Base-by-base conservation (phyloP, 139 green algal species). In the Haematococcus sp. region DNA sequence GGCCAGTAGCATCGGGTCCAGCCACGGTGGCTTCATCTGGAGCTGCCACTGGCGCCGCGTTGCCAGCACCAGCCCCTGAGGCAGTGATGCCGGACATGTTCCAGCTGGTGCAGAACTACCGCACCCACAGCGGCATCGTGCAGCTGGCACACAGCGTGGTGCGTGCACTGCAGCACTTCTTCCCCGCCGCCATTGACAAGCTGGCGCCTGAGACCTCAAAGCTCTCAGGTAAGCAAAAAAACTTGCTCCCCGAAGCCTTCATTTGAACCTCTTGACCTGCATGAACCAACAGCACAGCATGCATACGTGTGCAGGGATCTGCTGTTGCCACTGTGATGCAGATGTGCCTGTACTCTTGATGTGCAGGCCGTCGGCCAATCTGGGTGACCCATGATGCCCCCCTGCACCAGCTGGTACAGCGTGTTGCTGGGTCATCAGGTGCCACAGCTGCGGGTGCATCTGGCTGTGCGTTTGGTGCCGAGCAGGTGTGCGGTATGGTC, bases 91-190 rank as follows among this genome's bases (percentile, higher is more conserved):
- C 67, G 32, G 60, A 79, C 46, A 51, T 74, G 40, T 68, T 46
- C 9, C 74, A 70, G 28, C 65, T 79, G 54, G 51, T 70, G 4
- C 23, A 74, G 65, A 79, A 79, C 74, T 74, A 63, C 55, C 65
- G 82, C 40, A 78, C 82, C 0, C 82, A 87, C 75, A 31, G 30
- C 4, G 58, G 60, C 27, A 81, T 87, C 40, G 64, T 84, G 17
- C 23, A 34, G 9, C 49, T 87, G 35, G 82, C 82, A 20, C 65
- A 80, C 59, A 65, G 71, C 31, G 61, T 81, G 34, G 56, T 85
- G 54, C 34, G 73, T 22, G 30, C 80, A 15, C 31, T 87, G 60
- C 49, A 76, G 58, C 64, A 70, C 59, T 87, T 83, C 70, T 87
- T 87, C 56, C 81, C 81, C 1, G 16, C 59, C 4, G 22, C 68